A percentile compares a stretch with the other conserved stretches of the same genome.
phyloP scores from a whole-genome alignment of 192 early-diverging fungal genomes.

The Rhizophagus sp. region DNA sequence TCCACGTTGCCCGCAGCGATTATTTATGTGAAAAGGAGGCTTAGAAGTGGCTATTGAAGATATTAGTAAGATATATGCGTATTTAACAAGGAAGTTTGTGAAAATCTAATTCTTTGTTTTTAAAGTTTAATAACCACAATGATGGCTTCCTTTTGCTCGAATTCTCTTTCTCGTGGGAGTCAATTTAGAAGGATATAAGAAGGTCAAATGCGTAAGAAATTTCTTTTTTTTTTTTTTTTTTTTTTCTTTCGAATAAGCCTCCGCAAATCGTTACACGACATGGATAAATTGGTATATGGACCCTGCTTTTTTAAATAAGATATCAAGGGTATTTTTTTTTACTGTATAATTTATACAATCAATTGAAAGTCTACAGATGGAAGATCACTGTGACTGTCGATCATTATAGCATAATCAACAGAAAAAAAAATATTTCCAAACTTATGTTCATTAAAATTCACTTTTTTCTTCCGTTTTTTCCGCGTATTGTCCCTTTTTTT shows the following conservation, averaged over 20 bases:
- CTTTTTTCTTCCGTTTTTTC: background rate
- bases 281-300: conserved; percentile 21
- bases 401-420: background rate
- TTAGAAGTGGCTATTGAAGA: background rate
- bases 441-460: background rate
- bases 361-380: background rate
- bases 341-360: background rate
- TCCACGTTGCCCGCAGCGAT: background rate
- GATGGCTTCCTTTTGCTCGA: background rate
- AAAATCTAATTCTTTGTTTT: background rate
- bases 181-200: background rate
- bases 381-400: background rate
- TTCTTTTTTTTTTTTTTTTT: background rate
- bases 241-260: background rate
- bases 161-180: background rate
- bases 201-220: background rate
- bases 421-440: background rate
- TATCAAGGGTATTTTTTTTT: background rate
- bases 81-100: background rate
- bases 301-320: conserved; percentile 2
- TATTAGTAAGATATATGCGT: background rate
- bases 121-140: background rate
- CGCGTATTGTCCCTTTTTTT: conserved; percentile 3
- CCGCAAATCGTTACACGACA: background rate
- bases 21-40: no score